A percentile compares a stretch with the other conserved stretches of the same genome.
Conservation (phyloP, 805 yeast species). For the Candida montana region DNA sequence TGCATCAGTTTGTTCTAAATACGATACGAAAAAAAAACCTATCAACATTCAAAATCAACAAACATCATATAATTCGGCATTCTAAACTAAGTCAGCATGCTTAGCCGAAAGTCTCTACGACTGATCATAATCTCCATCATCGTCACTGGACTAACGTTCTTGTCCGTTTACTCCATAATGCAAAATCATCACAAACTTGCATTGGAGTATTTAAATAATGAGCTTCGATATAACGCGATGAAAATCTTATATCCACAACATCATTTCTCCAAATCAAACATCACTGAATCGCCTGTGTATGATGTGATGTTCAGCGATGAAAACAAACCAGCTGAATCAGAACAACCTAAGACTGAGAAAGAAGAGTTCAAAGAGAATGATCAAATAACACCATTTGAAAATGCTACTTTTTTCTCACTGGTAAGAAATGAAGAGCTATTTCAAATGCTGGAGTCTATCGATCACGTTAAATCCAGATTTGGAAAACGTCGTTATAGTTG, state of each 20-base stretch:
- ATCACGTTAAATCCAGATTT: slow-evolving; percentile 61
- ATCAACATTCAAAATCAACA: no score
- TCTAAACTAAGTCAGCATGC: no score
- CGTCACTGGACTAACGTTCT: background rate
- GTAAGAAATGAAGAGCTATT: slow-evolving; percentile 65
- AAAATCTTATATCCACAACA: slow-evolving; percentile 22
- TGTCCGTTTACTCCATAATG: slow-evolving; percentile 7
- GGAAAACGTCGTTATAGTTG: slow-evolving; percentile 81
- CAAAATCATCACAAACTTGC: slow-evolving; percentile 21
- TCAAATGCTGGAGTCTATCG: slow-evolving; percentile 51
- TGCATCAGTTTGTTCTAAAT: no score
- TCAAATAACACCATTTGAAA: slow-evolving; percentile 27
- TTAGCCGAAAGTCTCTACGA: background rate
- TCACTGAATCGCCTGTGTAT: slow-evolving; percentile 14
- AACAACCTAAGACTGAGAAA: no score
- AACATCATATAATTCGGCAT: no score
- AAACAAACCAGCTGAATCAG: background rate
- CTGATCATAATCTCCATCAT: background rate
- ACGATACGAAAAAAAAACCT: no score
- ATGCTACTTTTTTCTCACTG: slow-evolving; percentile 64
- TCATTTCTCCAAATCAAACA: slow-evolving; percentile 19
- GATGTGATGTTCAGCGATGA: slow-evolving; percentile 11
- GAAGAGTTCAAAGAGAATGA: no score
- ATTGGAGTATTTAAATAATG: slow-evolving; percentile 16
- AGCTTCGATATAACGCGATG: slow-evolving; percentile 16